Evolutionary conservation across 2,329 filamentous ascomycete species (phyloP).

Genomic region (Colletotrichum lini): DNA sequence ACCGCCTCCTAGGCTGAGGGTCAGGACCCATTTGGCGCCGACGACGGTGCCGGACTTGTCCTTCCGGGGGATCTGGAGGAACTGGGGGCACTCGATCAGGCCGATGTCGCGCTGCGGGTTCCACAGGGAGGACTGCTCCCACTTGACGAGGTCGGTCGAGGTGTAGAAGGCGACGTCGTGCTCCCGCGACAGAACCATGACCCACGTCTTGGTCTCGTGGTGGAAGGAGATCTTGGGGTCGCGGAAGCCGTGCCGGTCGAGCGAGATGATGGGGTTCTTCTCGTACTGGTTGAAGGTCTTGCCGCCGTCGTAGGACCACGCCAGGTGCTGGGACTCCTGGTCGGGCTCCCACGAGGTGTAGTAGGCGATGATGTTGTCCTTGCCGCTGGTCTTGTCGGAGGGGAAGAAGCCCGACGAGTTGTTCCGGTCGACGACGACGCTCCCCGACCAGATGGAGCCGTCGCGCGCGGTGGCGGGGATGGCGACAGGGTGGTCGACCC

Average conservation of each 20-base stretch:
- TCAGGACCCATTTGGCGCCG: conserved; percentile 40
- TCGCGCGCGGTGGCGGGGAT: conserved; percentile 64
- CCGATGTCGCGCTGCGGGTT: conserved; percentile 56
- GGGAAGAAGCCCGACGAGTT: conserved; percentile 78
- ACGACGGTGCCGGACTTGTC: conserved; percentile 60
- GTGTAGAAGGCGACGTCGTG: conserved; percentile 74
- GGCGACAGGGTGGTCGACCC: conserved; percentile 75
- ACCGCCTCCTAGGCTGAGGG: conserved; percentile 39
- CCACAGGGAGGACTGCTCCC: conserved; percentile 56
- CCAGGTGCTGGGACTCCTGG: conserved; percentile 70
- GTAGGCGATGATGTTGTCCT: conserved; percentile 65
- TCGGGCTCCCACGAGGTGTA: conserved; percentile 55
- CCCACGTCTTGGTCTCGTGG: conserved; percentile 63
- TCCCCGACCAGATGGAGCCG: conserved; percentile 67
- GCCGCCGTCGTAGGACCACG: conserved; percentile 73
- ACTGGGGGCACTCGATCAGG: conserved; percentile 54
- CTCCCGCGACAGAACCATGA: conserved; percentile 71
- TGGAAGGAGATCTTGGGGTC: conserved; percentile 77
- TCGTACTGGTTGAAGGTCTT: conserved; percentile 73
- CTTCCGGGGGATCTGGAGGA: conserved; percentile 56
- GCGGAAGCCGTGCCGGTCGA: conserved; percentile 70
- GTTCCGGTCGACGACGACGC: conserved; percentile 71
- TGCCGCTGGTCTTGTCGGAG: conserved; percentile 66
- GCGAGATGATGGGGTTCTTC: conserved; percentile 72
- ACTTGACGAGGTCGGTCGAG: conserved; percentile 70